Evolutionary conservation across 2,329 filamentous ascomycete species (phyloP), one percentile per base, ranked within the genome.

Genomic region (Aureobasidium sp.): DNA sequence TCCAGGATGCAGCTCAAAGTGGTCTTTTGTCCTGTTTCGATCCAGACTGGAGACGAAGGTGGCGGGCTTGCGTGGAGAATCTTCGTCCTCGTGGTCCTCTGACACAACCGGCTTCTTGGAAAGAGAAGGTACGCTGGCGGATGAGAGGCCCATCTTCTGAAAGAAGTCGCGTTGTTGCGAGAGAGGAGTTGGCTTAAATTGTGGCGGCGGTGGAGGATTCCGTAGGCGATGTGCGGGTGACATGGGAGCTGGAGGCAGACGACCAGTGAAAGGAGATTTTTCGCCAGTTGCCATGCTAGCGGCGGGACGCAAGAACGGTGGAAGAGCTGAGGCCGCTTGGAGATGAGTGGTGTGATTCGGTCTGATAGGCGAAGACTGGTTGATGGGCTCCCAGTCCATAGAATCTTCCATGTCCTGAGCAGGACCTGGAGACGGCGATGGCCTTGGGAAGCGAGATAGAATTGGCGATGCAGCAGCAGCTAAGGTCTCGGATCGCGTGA

Each of bases 381-480:
- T 55, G 7, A 53, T 42, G 0, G 87, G 86, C 2, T 85, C 83
- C 85, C 88, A 90, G 69, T 91, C 89, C 89, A 92, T 91, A 61
- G 82, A 81, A 42, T 87, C 83, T 1, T 76, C 77, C 62, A 68
- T 64, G 27, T 71, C 68, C 1, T 68, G 25, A 37, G 27, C 59
- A 42, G 34, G 36, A 22, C 37, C 55, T 8, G 62, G 57, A 37
- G 51, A 47, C 20, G 49, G 57, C 20, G 34, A 42, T 15, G 37
- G 62, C 4, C 12, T 62, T 31, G 69, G 67, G 59, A 64, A 25
- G 62, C 62, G 53, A 47, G 65, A 60, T n/a, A 60, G 53, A 31
- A 63, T 48, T 11, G 64, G 59, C 22, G 53, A 60, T 44, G 63
- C 44, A 42, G 31, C 57, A 31, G 63, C 44, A 42, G 31, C 57